phyloP scores from a whole-genome alignment of 2,329 filamentous ascomycete species.

The Davidsoniella eucalypti region DNA sequence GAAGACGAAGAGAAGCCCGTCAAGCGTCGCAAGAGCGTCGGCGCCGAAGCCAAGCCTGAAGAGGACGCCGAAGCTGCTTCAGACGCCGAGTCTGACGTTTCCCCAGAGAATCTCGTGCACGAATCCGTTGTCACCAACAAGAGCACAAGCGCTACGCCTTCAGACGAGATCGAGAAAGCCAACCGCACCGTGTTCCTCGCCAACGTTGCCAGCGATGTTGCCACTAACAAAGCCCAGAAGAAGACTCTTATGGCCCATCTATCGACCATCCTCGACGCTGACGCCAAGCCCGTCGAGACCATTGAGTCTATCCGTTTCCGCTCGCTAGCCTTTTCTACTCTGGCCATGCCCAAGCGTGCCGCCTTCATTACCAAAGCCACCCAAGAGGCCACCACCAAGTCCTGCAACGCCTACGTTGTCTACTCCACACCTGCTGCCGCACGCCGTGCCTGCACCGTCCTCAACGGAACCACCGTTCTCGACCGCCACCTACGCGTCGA shows the following conservation, averaged over 20 bases:
- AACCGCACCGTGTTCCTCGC: conserved; percentile 81
- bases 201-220: conserved; percentile 72
- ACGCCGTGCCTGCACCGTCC: conserved; percentile 53
- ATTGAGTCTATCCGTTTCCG: conserved; percentile 88
- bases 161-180: conserved; percentile 60
- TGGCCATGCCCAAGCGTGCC: conserved; percentile 75
- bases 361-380: conserved; percentile 81
- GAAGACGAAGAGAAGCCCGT: conserved; percentile 36
- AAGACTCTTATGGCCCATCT: conserved; percentile 65
- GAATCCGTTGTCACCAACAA: conserved; percentile 32
- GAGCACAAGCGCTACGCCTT: background rate
- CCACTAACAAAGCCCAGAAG: conserved; percentile 66
- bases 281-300: conserved; percentile 44
- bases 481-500: conserved; percentile 83
- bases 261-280: conserved; percentile 48
- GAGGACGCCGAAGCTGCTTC: conserved; percentile 30
- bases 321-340: conserved; percentile 69
- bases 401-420: conserved; percentile 86
- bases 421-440: conserved; percentile 64
- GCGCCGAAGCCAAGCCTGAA: conserved; percentile 23
- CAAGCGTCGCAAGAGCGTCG: conserved; percentile 27
- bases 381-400: conserved; percentile 81
- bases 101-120: conserved; percentile 27
- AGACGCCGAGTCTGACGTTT: conserved; percentile 26
- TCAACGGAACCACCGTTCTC: conserved; percentile 75